Evolutionary conservation across 1,284 basidiomycete species (phyloP), one percentile per base, ranked within the genome.

Genomic region (Porodaedalea pini): DNA sequence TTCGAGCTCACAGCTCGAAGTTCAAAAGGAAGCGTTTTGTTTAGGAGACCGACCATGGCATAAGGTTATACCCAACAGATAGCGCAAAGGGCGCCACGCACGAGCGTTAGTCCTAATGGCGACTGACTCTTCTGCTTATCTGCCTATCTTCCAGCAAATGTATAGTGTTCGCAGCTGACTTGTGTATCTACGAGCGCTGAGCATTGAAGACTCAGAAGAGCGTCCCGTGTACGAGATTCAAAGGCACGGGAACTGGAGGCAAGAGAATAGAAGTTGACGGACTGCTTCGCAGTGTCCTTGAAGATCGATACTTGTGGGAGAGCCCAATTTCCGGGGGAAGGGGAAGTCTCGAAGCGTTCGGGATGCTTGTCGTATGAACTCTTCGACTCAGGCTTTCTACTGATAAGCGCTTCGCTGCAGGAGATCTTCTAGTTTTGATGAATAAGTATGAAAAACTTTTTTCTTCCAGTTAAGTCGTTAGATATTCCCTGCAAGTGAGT

Each of bases 141-240:
- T 11, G 27, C 29, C 45, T 47, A 47, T 47, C 45, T 31, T 10
- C 45, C 10, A 31, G 2, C 17, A 13, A 47, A 31, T 19, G 31
- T 7, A 11, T 25, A 15, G n/a, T 29, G 13, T 15, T n/a, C 8
- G 15, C 45, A 47, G 45, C 25, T 47, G 45, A 47, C 45, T 31
- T 47, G 15, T 3, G n/a, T 27, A 27, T 47, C 45, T 47, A 27
- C 21, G 45, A 34, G 13, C n/a, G 13, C 13, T 34, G 32, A 6
- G 6, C 32, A 34, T 34, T 34, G 32, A 34, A 34, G 32, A 34
- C 13, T 6, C 32, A 34, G 31, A 27, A 8, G 45, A 31, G 45
- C 45, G 25, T 47, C 45, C 45, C 45, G 45, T 47, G 45, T 47
- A 47, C 29, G 25, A 47, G 45, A 15, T n/a, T 31, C 45, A 47